Percentiles rank a stretch among this genome's conserved stretches.
Conservation (phyloP, 179 eudicot genomes). For the Spinacia oleracea region DNA sequence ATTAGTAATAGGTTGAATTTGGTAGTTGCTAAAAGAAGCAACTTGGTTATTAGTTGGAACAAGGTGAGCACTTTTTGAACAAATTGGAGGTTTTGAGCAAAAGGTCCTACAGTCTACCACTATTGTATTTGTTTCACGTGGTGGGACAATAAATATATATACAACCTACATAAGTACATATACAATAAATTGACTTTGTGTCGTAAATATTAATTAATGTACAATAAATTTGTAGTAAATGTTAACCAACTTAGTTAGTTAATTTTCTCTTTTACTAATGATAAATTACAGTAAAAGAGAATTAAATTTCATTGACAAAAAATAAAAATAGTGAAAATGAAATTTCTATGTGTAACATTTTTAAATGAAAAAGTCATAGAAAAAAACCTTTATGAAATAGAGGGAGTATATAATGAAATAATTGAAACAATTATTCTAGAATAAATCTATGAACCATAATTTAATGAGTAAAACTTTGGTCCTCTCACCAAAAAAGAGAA, state of each 20-base stretch:
- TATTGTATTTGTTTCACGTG: slow-evolving; percentile 3
- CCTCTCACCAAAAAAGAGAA: slow-evolving; percentile 5
- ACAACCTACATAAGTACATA: slow-evolving; percentile 5
- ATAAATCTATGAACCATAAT: neutral
- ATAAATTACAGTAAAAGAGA: too few species aligned
- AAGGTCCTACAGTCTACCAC: slow-evolving; percentile 8
- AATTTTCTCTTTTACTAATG: too few species aligned
- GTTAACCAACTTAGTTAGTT: too few species aligned
- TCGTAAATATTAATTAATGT: too few species aligned
- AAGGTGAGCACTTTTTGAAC: slow-evolving; percentile 13
- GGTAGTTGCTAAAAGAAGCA: slow-evolving; percentile 13
- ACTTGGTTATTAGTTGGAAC: slow-evolving; percentile 17
- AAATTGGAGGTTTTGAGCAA: neutral
- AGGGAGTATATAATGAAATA: neutral
- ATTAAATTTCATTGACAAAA: too few species aligned
- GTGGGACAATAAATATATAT: slow-evolving; percentile 14
- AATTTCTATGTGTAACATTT: too few species aligned
- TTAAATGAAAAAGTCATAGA: too few species aligned
- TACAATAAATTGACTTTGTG: too few species aligned
- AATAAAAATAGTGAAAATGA: too few species aligned
- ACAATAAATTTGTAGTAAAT: too few species aligned
- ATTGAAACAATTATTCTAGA: neutral
- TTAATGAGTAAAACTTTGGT: neutral
- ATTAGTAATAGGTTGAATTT: neutral
- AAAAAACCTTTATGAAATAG: too few species aligned